Evolutionary conservation across 306 rosid species (phyloP).

Genomic region (Dicorynia guianensis): DNA sequence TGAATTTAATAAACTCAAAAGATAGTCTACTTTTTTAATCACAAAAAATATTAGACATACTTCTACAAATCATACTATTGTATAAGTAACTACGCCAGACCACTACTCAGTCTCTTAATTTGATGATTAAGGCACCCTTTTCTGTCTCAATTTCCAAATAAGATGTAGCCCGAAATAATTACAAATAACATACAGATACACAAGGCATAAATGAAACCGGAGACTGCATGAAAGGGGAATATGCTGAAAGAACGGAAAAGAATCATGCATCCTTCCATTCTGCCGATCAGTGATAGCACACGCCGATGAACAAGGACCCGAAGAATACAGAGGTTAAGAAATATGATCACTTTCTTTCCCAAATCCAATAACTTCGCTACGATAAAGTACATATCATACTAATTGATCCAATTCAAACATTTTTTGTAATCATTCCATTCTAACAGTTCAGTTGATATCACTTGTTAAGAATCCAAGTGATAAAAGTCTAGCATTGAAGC

Average conservation of each 20-base stretch:
- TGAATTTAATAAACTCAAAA: no score
- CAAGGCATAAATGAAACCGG: background rate
- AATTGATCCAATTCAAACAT: constrained; percentile 20
- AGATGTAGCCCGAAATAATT: no score
- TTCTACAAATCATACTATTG: no score
- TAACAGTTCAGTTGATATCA: constrained; percentile 3
- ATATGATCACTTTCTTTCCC: background rate
- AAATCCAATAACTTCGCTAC: background rate
- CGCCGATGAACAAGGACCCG: background rate
- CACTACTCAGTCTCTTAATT: no score
- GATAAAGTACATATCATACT: background rate
- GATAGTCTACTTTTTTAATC: no score
- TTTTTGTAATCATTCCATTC: constrained; percentile 20
- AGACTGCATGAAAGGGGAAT: no score
- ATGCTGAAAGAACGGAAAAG: no score
- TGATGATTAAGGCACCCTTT: no score
- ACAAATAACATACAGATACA: no score
- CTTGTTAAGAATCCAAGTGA: constrained; percentile 11
- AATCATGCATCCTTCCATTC: background rate
- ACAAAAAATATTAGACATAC: no score
- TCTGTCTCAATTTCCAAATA: no score
- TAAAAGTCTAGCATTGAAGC: constrained; percentile 36
- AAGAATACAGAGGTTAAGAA: background rate
- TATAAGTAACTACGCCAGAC: no score
- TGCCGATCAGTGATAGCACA: background rate